Conservation (phyloP, 306 rosid species). For the Macrotyloma uniflorum region DNA sequence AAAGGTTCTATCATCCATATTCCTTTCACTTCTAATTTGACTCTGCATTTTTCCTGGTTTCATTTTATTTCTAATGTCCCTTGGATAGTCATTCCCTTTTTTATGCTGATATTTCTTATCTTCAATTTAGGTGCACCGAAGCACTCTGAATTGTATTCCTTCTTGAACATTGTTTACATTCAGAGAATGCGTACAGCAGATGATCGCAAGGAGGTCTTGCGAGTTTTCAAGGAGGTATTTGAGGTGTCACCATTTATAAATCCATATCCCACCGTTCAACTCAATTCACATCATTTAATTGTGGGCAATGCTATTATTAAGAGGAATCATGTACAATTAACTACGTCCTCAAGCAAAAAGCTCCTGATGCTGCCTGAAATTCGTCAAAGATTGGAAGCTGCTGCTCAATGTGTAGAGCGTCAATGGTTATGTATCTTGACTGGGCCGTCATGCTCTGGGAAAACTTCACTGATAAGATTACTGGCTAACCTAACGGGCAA, state of each 20-base stretch:
- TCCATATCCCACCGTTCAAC: slow-evolving; percentile 77
- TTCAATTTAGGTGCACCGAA: slow-evolving; percentile 57
- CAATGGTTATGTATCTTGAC: slow-evolving; percentile 92
- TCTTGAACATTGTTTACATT: slow-evolving; percentile 75
- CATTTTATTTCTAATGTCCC: not conserved
- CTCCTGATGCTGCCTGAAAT: slow-evolving; percentile 71
- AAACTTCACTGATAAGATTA: slow-evolving; percentile 80
- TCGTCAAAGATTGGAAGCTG: slow-evolving; percentile 87
- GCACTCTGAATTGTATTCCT: slow-evolving; percentile 54
- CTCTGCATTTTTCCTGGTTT: not conserved
- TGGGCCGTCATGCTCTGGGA: slow-evolving; percentile 88
- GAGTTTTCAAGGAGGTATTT: slow-evolving; percentile 70
- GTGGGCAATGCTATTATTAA: slow-evolving; percentile 70
- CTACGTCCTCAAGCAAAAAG: slow-evolving; percentile 43
- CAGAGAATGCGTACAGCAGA: slow-evolving; percentile 90
- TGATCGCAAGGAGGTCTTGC: slow-evolving; percentile 79
- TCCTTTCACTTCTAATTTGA: slow-evolving; percentile 12
- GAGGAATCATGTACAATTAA: slow-evolving; percentile 56
- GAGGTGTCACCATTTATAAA: slow-evolving; percentile 60
- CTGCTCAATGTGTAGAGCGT: slow-evolving; percentile 71
- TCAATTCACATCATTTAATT: slow-evolving; percentile 49
- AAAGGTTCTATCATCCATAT: slow-evolving; percentile 52
- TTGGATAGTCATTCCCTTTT: not conserved
- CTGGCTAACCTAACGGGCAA: slow-evolving; percentile 89
- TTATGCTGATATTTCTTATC: slow-evolving; percentile 33